Percentiles rank a stretch among this genome's conserved stretches.
These are phyloP conservation scores for Ustilago xerochloae DNA, from an alignment of 1,284 basidiomycete species.

Conservation along the genomic window DNA sequence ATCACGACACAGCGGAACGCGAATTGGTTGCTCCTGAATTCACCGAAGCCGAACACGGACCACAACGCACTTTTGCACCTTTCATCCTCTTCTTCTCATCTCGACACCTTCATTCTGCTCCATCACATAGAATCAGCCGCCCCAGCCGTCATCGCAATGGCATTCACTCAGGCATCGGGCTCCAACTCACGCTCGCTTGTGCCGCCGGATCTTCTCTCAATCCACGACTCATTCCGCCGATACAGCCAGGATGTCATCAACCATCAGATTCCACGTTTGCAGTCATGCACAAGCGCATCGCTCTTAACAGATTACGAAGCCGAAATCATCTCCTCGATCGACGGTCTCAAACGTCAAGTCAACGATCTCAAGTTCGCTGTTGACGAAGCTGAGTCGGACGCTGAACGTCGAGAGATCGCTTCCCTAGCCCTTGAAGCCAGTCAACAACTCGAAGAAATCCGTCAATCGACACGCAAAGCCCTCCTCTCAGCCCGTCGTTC, in stretches of 20 bases:
- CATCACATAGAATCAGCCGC: background rate
- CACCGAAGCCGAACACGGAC: constrained; percentile 1
- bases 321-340: constrained; percentile 50
- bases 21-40: background rate
- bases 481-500: constrained; percentile 32
- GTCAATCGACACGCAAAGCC: constrained; percentile 27
- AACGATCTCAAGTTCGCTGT: constrained; percentile 45
- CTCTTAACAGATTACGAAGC: constrained; percentile 46
- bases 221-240: constrained; percentile 38
- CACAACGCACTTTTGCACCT: background rate
- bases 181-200: constrained; percentile 22
- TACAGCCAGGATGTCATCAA: constrained; percentile 41
- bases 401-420: constrained; percentile 33
- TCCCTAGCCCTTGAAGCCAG: constrained; percentile 2
- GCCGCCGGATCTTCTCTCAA: constrained; percentile 27
- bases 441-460: constrained; percentile 33
- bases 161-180: constrained; percentile 12
- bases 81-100: background rate
- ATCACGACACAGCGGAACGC: background rate
- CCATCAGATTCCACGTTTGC: constrained; percentile 48
- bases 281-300: constrained; percentile 23
- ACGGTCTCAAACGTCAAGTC: constrained; percentile 43
- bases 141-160: background rate
- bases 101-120: background rate
- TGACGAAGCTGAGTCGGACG: constrained; percentile 47